A percentile compares a stretch with the other conserved stretches of the same genome.
phyloP scores from a whole-genome alignment of 306 rosid species.

The Hylodesmum podocarpum region DNA sequence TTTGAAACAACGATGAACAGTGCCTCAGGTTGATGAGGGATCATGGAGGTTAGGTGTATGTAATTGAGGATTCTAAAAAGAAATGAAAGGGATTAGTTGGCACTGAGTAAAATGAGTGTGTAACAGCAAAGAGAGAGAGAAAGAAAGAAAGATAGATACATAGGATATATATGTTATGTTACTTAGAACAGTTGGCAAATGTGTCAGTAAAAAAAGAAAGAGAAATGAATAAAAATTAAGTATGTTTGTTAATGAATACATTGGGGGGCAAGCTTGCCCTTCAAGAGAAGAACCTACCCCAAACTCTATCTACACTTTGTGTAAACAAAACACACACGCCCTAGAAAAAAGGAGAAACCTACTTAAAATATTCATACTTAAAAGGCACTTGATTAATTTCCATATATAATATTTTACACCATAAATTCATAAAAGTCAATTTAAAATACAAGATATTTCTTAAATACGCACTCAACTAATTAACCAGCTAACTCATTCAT shows the following conservation, averaged over 20 bases:
- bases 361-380: too few species aligned
- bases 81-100: conserved; percentile 52
- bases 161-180: conserved; percentile 33
- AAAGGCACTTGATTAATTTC: too few species aligned
- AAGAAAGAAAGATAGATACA: conserved; percentile 5
- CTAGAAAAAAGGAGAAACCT: background rate
- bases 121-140: conserved; percentile 64
- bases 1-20: conserved; percentile 26
- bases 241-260: conserved; percentile 61
- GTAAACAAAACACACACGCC: conserved; percentile 31
- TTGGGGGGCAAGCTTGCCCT: conserved; percentile 73
- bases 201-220: conserved; percentile 71
- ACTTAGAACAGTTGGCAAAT: conserved; percentile 80
- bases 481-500: too few species aligned
- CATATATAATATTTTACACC: too few species aligned
- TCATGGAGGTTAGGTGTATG: conserved; percentile 69
- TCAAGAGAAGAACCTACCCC: conserved; percentile 89
- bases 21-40: conserved; percentile 49
- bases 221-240: conserved; percentile 37
- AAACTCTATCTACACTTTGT: conserved; percentile 32
- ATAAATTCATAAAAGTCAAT: too few species aligned
- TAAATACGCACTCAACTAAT: too few species aligned
- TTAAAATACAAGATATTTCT: too few species aligned
- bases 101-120: conserved; percentile 81
- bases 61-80: conserved; percentile 45